Evolutionary conservation across 805 yeast species (phyloP).

Genomic region (Cyberlindnera veronae): DNA sequence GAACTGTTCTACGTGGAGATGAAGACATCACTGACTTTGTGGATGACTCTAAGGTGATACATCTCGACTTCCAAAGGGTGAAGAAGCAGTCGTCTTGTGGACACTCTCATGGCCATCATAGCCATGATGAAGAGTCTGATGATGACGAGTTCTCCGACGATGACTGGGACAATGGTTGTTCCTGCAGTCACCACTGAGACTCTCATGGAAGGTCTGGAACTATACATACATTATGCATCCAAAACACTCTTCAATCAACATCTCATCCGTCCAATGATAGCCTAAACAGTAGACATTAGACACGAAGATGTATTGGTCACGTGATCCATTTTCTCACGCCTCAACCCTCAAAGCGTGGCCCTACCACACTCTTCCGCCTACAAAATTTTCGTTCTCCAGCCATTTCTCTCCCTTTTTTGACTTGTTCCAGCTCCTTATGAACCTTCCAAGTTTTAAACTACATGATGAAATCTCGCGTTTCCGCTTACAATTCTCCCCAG

Average conservation of each 20-base stretch:
- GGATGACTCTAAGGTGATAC: conserved; percentile 14
- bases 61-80: conserved; percentile 21
- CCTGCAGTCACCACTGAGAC: conserved; percentile 23
- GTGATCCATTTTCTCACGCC: no score
- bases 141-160: conserved; percentile 26
- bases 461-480: conserved; percentile 32
- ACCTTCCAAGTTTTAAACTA: conserved; percentile 34
- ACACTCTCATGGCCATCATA: conserved; percentile 10
- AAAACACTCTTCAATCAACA: no score
- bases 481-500: conserved; percentile 26
- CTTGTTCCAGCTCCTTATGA: conserved; percentile 11
- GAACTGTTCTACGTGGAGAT: conserved; percentile 14
- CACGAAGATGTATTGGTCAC: no score
- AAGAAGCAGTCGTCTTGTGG: conserved; percentile 1
- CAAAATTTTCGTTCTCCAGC: not conserved
- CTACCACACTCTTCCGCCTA: not conserved
- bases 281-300: no score
- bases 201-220: not conserved
- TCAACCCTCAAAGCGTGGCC: not conserved
- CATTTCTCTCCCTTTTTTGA: not conserved
- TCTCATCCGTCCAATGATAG: no score
- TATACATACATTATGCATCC: no score
- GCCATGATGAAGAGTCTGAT: conserved; percentile 18
- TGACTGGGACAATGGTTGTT: conserved; percentile 26
- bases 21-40: conserved; percentile 16